Evolutionary conservation across 495 filamentous ascomycete species (phyloP).

Genomic region (Clohesyomyces aquaticus): DNA sequence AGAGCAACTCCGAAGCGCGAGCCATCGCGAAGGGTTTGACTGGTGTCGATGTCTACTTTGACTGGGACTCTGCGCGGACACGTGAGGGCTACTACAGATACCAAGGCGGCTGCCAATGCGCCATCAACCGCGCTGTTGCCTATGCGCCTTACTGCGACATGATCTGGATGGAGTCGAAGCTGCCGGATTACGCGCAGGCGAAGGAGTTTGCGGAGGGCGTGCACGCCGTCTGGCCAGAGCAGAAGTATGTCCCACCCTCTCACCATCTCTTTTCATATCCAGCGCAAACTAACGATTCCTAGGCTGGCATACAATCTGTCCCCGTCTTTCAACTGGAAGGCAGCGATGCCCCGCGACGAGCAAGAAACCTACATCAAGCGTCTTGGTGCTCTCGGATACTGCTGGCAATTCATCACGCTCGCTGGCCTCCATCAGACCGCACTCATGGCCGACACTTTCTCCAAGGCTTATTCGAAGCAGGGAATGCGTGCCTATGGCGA

Average conservation of each 20-base stretch:
- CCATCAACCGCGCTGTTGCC: slow-evolving; percentile 86
- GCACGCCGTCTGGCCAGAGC: slow-evolving; percentile 91
- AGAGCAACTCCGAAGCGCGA: slow-evolving; percentile 81
- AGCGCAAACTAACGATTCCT: slow-evolving; percentile 32
- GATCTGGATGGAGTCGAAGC: slow-evolving; percentile 99
- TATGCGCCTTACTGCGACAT: slow-evolving; percentile 94
- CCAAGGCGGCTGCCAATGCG: slow-evolving; percentile 87
- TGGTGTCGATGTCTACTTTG: slow-evolving; percentile 81
- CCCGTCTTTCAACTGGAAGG: slow-evolving; percentile 99
- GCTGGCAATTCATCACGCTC: slow-evolving; percentile 99
- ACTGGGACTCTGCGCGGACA: slow-evolving; percentile 91
- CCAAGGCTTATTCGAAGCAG: slow-evolving; percentile 73
- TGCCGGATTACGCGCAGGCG: slow-evolving; percentile 90
- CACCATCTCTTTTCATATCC: no score
- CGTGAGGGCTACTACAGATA: slow-evolving; percentile 94
- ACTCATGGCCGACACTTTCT: slow-evolving; percentile 84
- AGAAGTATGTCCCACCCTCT: slow-evolving; percentile 70
- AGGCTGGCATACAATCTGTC: slow-evolving; percentile 96
- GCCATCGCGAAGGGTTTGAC: slow-evolving; percentile 81
- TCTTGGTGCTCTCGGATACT: slow-evolving; percentile 86
- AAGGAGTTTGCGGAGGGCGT: slow-evolving; percentile 94
- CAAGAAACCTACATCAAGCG: slow-evolving; percentile 97
- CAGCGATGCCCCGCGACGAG: slow-evolving; percentile 88
- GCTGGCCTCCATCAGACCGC: slow-evolving; percentile 97
- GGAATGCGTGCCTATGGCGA: slow-evolving; percentile 98